phyloP scores from a whole-genome alignment of 495 filamentous ascomycete species.

The Acidiella bohemica region DNA sequence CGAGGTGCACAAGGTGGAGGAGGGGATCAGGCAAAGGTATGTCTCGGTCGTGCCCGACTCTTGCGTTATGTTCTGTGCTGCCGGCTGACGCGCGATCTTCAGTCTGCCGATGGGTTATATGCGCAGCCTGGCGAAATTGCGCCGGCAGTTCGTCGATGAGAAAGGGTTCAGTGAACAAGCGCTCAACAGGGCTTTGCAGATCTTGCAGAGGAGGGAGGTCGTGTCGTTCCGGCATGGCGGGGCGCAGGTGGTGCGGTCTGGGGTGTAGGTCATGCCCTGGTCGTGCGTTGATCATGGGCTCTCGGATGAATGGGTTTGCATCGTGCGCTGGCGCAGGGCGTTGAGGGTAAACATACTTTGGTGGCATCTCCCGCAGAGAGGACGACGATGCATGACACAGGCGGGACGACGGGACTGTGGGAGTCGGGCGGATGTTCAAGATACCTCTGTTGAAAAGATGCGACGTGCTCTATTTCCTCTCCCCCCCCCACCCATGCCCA shows the following conservation, averaged over 20 bases:
- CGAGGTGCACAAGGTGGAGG: constrained; percentile 75
- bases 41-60: not conserved
- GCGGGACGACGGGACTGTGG: too few relatives aligned
- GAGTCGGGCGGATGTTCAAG: too few relatives aligned
- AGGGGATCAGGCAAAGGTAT: constrained; percentile 61
- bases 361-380: too few relatives aligned
- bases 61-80: not conserved
- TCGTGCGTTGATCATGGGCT: too few relatives aligned
- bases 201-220: constrained; percentile 78
- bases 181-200: constrained; percentile 67
- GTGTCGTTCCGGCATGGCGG: constrained; percentile 86
- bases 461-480: too few relatives aligned
- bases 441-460: too few relatives aligned
- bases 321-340: too few relatives aligned
- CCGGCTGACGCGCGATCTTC: not conserved
- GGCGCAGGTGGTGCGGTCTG: constrained; percentile 71
- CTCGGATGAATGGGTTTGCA: too few relatives aligned
- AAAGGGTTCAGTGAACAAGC: constrained; percentile 78
- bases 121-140: constrained; percentile 73
- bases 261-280: too few relatives aligned
- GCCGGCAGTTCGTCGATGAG: constrained; percentile 78
- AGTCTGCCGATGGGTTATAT: constrained; percentile 89
- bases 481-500: too few relatives aligned
- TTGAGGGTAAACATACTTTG: too few relatives aligned
- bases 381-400: too few relatives aligned